Evolutionary conservation across 768 basidiomycete genomes (phyloP), one percentile per base, ranked within the genome.

Genomic region (Collybia mongolica): DNA sequence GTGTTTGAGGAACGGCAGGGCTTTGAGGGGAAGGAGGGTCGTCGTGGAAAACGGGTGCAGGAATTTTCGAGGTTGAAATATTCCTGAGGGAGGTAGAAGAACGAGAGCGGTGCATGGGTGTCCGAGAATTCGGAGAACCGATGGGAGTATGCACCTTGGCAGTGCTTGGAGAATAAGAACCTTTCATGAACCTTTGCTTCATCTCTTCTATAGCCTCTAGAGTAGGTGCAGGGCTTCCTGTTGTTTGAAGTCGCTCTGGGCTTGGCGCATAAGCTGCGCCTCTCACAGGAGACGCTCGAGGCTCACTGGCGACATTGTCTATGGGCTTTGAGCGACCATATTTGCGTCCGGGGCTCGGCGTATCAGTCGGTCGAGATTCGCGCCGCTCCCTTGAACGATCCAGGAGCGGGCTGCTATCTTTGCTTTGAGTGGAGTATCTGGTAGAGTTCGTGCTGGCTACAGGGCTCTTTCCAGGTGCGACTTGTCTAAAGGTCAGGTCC

Each of bases 161-260:
- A 46, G 60, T 49, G 49, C 68, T 52, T 54, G 77, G 67, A 14
- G 52, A 42, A 3, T 63, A 56, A 7, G 62, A 59, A 5, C 51
- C 49, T 47, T 65, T 67, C 46, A 82, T 63, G 55, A 84, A 78
- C 36, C 82, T 70, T 56, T 67, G 73, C 65, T 84, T 87, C 80
- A 86, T 82, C 57, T 83, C 79, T 60, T 84, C 78, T 40, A 84
- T 70, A 2, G 81, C 80, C 19, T 81, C 79, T 22, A 68, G 60
- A 5, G 76, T 75, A 6, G 75, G 71, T 18, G 58, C 59, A 26
- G 72, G 66, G 53, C 64, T 72, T 28, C 59, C 60, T 7, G 62
- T 55, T 0, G 46, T 49, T 36, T 63, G 66, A 28, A 55, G 54
- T 20, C 60, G 60, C 12, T 60, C 32, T 29, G 66, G 65, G 23